Conservation (phyloP, 2,329 filamentous ascomycete species). For the Tolypocladium tundrense region DNA sequence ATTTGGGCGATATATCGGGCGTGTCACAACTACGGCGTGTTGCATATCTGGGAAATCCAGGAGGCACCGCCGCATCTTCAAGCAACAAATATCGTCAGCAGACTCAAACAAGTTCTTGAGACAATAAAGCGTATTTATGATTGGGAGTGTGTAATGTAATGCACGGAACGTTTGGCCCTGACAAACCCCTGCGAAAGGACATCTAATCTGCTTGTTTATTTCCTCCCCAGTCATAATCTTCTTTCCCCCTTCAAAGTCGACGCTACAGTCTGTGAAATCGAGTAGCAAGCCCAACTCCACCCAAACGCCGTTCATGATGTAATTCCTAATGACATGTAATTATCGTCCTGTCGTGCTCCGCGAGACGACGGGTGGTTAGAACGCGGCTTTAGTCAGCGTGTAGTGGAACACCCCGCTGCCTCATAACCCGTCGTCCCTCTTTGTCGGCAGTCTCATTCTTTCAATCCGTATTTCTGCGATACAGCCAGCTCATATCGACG, state of each 20-base stretch:
- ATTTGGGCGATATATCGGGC: not conserved
- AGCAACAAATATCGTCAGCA: too few species aligned
- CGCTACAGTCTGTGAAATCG: not conserved
- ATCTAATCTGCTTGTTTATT: slow-evolving; percentile 2
- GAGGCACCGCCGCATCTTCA: not conserved
- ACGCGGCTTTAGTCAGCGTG: not conserved
- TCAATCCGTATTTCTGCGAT: not conserved
- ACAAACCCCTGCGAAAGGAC: not conserved
- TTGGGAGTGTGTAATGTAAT: not conserved
- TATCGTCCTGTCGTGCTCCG: not conserved
- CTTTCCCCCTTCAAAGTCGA: not conserved
- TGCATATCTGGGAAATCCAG: not conserved
- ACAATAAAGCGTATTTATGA: not conserved
- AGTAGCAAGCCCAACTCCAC: not conserved
- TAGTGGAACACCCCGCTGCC: not conserved
- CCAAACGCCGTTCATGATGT: slow-evolving; percentile 5
- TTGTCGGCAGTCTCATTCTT: not conserved
- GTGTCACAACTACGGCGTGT: not conserved
- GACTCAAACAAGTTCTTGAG: not conserved
- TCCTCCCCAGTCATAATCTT: not conserved
- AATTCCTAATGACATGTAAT: not conserved
- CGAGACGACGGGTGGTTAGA: not conserved
- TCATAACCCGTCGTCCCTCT: not conserved
- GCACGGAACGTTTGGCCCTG: not conserved
- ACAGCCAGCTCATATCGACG: not conserved